Evolutionary conservation across 106 monocot species (phyloP).

Genomic region (Amphibolis antarctica): DNA sequence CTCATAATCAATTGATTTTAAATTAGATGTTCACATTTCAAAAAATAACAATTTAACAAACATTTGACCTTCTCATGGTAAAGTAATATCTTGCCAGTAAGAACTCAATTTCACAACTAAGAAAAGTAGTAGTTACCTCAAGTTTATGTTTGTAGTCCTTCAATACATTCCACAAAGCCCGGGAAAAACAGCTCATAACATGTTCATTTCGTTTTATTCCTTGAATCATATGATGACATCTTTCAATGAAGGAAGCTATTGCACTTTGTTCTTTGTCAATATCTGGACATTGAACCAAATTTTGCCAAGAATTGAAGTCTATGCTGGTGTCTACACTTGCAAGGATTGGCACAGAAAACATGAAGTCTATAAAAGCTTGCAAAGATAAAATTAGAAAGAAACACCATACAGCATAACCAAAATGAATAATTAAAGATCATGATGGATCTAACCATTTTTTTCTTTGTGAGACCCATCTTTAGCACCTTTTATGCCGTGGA

Average conservation of each 20-base stretch:
- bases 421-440: background rate
- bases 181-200: slow-evolving; percentile 45
- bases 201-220: slow-evolving; percentile 35
- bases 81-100: no score
- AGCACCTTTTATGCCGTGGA: slow-evolving; percentile 8
- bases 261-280: background rate
- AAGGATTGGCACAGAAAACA: background rate
- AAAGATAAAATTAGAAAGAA: no score
- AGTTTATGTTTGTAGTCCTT: slow-evolving; percentile 58
- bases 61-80: no score
- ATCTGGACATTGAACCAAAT: background rate
- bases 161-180: slow-evolving; percentile 55
- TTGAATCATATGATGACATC: slow-evolving; percentile 21
- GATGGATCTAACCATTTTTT: slow-evolving; percentile 26
- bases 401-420: background rate
- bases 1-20: no score
- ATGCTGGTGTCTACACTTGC: background rate
- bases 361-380: background rate
- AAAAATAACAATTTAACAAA: no score
- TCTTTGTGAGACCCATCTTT: slow-evolving; percentile 7
- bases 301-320: background rate
- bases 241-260: background rate
- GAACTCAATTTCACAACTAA: background rate
- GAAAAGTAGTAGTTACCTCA: slow-evolving; percentile 25
- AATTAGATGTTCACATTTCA: no score